These are phyloP conservation scores for Rhodotorula sp. DNA, from an alignment of 1,284 basidiomycete genomes.

Conservation along the genomic window DNA sequence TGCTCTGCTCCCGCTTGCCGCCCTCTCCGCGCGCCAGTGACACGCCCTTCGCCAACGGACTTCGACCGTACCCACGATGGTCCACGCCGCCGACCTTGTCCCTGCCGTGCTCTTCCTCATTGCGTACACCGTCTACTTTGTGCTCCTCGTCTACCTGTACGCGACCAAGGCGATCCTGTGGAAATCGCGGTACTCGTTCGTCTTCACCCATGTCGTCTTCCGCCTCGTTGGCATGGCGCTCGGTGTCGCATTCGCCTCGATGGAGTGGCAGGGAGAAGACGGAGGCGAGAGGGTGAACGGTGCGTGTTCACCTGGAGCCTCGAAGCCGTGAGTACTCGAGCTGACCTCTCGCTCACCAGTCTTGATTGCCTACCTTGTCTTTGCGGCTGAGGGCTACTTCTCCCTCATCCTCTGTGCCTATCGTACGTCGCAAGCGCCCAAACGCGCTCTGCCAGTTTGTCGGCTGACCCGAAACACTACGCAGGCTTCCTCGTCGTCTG, in stretches of 20 bases:
- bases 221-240: neutral
- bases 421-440: neutral
- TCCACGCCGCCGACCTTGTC: neutral
- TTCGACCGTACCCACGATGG: too few species aligned
- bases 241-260: neutral
- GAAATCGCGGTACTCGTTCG: neutral
- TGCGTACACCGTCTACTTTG: neutral
- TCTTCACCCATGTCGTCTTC: neutral
- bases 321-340: neutral
- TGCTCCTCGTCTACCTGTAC: neutral
- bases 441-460: too few species aligned
- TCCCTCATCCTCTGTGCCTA: constrained; percentile 41
- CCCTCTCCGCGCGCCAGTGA: too few species aligned
- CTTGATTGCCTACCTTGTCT: constrained; percentile 40
- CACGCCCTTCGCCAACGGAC: too few species aligned
- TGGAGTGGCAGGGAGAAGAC: neutral
- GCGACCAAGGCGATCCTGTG: neutral
- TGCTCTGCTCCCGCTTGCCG: too few species aligned
- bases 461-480: too few species aligned
- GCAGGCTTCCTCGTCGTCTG: constrained; percentile 41
- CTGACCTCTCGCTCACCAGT: neutral
- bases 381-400: constrained; percentile 41
- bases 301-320: neutral
- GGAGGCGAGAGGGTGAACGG: neutral
- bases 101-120: neutral